Evolutionary conservation across 257 asterid species (phyloP).

Genomic region (Cinchona pubescens): DNA sequence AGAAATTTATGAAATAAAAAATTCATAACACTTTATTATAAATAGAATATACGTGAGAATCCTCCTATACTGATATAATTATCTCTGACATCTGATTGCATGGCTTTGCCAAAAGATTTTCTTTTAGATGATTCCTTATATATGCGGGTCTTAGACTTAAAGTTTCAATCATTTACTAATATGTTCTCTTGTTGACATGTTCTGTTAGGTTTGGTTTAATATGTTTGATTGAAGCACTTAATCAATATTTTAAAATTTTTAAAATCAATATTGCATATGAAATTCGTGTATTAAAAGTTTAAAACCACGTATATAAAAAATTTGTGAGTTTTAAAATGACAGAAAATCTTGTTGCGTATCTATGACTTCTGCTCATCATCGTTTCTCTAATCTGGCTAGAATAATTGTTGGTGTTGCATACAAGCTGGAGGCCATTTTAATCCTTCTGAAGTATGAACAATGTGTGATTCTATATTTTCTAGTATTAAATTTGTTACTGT

Average conservation of each 20-base stretch:
- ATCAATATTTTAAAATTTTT: not conserved
- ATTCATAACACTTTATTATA: no score
- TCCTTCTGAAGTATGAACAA: not conserved
- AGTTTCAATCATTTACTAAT: not conserved
- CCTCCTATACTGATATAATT: not conserved
- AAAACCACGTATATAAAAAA: not conserved
- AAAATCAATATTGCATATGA: no score
- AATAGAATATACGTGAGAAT: no score
- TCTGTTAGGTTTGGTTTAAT: not conserved
- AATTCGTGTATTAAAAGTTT: not conserved
- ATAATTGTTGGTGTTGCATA: not conserved
- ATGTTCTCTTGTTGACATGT: not conserved
- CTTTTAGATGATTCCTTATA: not conserved
- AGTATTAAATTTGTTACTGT: not conserved
- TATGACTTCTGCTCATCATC: not conserved
- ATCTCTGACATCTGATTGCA: not conserved
- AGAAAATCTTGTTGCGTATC: not conserved
- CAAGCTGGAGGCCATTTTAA: not conserved
- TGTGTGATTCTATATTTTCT: not conserved
- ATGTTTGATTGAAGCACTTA: not conserved
- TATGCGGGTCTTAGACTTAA: constrained; percentile 11
- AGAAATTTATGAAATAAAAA: no score
- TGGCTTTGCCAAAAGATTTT: not conserved
- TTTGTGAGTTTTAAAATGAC: not conserved
- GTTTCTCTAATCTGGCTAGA: not conserved